A percentile compares a stretch with the other conserved stretches of the same genome.
These are phyloP conservation scores for Monilinia aucupariae DNA, from an alignment of 2,329 filamentous ascomycete species.

Conservation along the genomic window DNA sequence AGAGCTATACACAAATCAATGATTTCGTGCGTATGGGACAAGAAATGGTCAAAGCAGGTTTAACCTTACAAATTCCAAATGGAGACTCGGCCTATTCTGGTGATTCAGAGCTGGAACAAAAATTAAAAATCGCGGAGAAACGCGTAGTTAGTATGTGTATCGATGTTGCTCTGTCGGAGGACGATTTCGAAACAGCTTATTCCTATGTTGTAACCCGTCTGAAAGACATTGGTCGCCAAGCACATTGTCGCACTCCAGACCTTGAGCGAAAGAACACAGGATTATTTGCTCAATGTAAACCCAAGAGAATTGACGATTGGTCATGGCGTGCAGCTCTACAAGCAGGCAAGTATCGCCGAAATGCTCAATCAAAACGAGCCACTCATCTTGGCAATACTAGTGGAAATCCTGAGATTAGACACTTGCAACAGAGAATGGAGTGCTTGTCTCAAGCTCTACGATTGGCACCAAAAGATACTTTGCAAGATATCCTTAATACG, in stretches of 20 bases:
- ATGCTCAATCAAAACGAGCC: constrained; percentile 47
- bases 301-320: constrained; percentile 51
- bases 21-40: constrained; percentile 65
- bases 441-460: constrained; percentile 70
- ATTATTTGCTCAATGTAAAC: constrained; percentile 27
- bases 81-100: constrained; percentile 13
- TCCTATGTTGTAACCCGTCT: constrained; percentile 74
- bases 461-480: constrained; percentile 61
- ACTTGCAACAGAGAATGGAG: constrained; percentile 76
- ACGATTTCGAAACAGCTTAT: constrained; percentile 82
- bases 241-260: constrained; percentile 24
- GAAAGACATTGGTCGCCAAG: constrained; percentile 37
- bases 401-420: constrained; percentile 58
- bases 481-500: constrained; percentile 69
- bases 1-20: constrained; percentile 68
- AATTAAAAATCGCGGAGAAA: constrained; percentile 46
- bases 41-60: constrained; percentile 58
- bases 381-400: constrained; percentile 56
- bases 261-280: constrained; percentile 24
- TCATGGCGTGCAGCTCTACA: constrained; percentile 75
- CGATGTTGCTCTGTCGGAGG: constrained; percentile 67
- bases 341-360: constrained; percentile 68
- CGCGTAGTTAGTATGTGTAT: constrained; percentile 77
- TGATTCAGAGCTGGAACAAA: constrained; percentile 30
- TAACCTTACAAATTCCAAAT: constrained; percentile 33